Base-by-base conservation (phyloP, 768 basidiomycete species). In the Termitomyces sp. region DNA sequence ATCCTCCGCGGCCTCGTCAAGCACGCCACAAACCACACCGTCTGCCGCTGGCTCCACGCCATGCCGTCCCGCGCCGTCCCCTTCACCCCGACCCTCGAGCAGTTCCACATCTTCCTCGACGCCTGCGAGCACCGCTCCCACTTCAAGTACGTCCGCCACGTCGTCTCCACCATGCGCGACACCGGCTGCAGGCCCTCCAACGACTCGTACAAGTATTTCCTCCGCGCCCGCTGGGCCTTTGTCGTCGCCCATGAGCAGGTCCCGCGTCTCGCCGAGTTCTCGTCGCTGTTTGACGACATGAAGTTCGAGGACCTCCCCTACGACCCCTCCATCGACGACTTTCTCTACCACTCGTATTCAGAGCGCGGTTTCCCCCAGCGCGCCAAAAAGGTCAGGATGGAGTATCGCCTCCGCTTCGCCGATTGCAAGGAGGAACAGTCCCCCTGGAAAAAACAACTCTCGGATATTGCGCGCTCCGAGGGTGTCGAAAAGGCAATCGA, bases 61-160 rank as follows among this genome's bases (percentile, higher is more conserved):
- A 85, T 88, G 77, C 74, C 79, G 15, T 69, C 69, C 26, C 78
- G 78, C 51, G 75, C 83, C 3, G 79, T 78, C 2, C 64, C 75
- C 36, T 60, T 78, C 45, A 66, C 66, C 5, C 84, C 85, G 0
- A 76, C 78, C 24, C 68, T 78, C 37, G 72, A 78, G 22, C 83
- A 85, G 56, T 84, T 83, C 72, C 80, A 86, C 60, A 58, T 76
- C 10, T 77, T 85, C 60, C 70, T 88, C 36, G 72, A 79, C 37
- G 68, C 70, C 13, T 75, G 71, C 59, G 63, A 66, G 10, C 62
- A 69, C 36, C 64, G 70, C n/a, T 64, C 67, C 13, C 60, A 70
- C 1, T 70, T 73, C 59, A 66, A 64, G 29, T 70, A 70, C 58
- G 54, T 76, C 63, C 75, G 70, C 47, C 70, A 69, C 60, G 60